Evolutionary conservation across 352 stramenopile species (phyloP), one percentile per base, ranked within the genome.

Genomic region (Hyphochytrium catenoides): DNA sequence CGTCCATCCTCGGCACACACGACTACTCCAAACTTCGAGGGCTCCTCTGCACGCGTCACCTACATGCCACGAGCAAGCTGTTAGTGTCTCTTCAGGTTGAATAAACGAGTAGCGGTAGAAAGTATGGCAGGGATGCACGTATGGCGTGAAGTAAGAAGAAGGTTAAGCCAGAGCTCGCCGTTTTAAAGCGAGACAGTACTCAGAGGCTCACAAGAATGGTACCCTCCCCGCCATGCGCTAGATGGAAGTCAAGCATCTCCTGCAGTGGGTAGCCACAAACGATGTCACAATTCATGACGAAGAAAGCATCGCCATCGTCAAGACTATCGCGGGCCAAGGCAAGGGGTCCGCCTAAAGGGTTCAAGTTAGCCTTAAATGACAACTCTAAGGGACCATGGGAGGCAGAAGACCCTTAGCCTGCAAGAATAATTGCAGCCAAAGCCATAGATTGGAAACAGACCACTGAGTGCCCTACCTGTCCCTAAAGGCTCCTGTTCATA

Each of bases 231-330:
- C 67, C 67, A 41, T 83, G 71, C 22, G 44, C 41, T 30, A 62
- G 54, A 52, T 88, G 73, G 34, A 79, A 88, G 11, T 58, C 59
- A 6, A 86, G 41, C 12, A 54, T 26, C 21, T 53, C 34, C 21
- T 36, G 16, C 12, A 58, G 45, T 3, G 59, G 57, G 45, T 82
- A 85, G 47, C 77, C 62, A 36, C 71, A 85, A 34, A 78, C 77
- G 27, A 85, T 64, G 52, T 87, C 73, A 42, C 64, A 79, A 52
- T 87, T 87, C 48, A 87, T 79, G 8, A 87, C 73, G 34, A 87
- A 87, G 48, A 87, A 87, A 41, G 71, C 62, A 21, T 85, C 73
- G 0, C 66, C 70, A 11, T 36, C 35, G 21, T 85, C 62, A 43
- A 88, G 51, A 36, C 82, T 54, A 18, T 82, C 67, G 7, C 65